phyloP scores from a whole-genome alignment of 805 yeast species.

The Wickerhamiella australiensis region DNA sequence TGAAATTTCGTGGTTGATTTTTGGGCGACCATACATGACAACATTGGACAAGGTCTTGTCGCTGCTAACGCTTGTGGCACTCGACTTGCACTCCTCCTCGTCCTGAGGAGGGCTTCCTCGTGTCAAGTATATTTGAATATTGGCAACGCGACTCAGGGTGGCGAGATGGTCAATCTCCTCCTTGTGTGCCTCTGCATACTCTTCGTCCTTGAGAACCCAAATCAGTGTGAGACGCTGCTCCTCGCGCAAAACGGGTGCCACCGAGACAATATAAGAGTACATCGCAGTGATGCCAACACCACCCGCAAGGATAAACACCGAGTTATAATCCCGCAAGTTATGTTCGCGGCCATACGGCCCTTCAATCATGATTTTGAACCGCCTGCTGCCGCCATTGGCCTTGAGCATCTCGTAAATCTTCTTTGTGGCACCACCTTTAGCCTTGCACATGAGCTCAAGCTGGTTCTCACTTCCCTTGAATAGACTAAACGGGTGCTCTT shows the following conservation, averaged over 20 bases:
- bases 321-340: conserved; percentile 35
- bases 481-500: conserved; percentile 60
- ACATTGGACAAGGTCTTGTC: background rate
- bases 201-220: conserved; percentile 25
- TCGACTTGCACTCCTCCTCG: background rate
- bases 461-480: conserved; percentile 26
- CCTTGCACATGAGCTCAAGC: conserved; percentile 39
- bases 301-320: conserved; percentile 45
- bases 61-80: background rate
- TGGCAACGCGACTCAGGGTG: conserved; percentile 19
- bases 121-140: conserved; percentile 13
- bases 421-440: conserved; percentile 43
- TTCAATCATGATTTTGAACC: conserved; percentile 39
- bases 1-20: conserved; percentile 14
- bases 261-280: conserved; percentile 36
- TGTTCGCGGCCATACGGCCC: conserved; percentile 48
- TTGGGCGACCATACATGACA: conserved; percentile 21
- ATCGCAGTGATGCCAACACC: conserved; percentile 55
- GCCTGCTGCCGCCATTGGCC: conserved; percentile 23
- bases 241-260: conserved; percentile 11
- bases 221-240: conserved; percentile 16
- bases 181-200: conserved; percentile 40
- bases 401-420: conserved; percentile 28
- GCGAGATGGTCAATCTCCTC: conserved; percentile 37
- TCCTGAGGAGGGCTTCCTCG: background rate